Conservation (phyloP, 2,329 filamentous ascomycete genomes). For the Botrytis tulipae region DNA sequence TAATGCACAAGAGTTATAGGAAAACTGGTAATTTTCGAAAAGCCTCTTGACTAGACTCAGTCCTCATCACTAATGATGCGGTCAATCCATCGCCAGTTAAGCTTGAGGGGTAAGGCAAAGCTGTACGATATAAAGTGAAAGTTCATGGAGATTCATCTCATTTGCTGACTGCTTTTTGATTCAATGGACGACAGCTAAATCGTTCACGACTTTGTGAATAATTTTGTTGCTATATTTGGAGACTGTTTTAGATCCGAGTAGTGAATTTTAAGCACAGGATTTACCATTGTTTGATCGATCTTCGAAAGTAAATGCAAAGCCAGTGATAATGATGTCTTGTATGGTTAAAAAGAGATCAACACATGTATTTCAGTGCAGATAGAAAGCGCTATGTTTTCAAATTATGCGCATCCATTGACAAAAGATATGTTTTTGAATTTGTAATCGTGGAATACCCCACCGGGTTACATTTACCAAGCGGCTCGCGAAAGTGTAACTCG, state of each 20-base stretch:
- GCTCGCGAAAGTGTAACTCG: neutral
- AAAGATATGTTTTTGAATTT: neutral
- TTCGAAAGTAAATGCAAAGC: neutral
- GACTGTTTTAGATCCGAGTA: too few relatives aligned
- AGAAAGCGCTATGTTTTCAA: neutral
- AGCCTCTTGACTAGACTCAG: too few relatives aligned
- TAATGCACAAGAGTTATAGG: neutral
- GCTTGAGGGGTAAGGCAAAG: too few relatives aligned
- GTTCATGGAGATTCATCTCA: neutral
- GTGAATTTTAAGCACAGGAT: neutral
- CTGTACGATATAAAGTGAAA: too few relatives aligned
- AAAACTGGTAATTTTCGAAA: too few relatives aligned
- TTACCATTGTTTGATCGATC: slow-evolving; percentile 31
- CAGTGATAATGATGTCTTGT: neutral
- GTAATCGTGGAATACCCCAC: neutral
- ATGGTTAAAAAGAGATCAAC: neutral
- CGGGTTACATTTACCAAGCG: neutral
- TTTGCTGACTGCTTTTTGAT: neutral
- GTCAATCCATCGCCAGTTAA: too few relatives aligned
- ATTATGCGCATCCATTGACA: neutral
- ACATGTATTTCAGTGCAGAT: neutral
- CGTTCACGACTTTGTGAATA: neutral
- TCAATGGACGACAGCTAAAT: neutral
- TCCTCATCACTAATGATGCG: too few relatives aligned
- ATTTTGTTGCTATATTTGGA: neutral